Base-by-base conservation (phyloP, 345 rosid species). In the Chamaenerion angustifolium region DNA sequence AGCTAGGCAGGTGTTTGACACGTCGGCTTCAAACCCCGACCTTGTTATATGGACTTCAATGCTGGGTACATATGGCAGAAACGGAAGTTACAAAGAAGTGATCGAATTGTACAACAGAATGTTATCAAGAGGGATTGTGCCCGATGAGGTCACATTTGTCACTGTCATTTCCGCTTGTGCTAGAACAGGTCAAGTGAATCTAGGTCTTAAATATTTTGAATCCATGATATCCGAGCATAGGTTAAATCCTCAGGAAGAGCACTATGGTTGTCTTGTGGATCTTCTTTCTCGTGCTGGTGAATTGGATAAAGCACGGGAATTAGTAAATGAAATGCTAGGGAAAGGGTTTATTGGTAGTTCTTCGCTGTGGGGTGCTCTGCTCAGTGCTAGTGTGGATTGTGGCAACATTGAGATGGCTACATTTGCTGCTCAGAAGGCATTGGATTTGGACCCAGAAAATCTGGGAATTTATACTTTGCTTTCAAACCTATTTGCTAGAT, bases 1-100 rank as follows among this genome's bases (percentile, higher is more conserved):
- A 60, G 82, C 78, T 46, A 57, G 56, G 48, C 66, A 52, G 42
- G 76, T 76, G 4, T 80, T 76, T 45, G 54, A 54, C 19, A 52
- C 68, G 44, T 58, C 62, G 2, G 81, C 75, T 23, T 48, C 45
- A 56, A 57, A 35, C 16, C 60, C 57, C 50, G 81, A 80, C 57
- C 56, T 76, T 63, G 80, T 80, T 52, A 52, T 71, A 19, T 80
- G 86, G 86, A 76, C 78, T 52, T 80, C 82, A 37, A 71, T 80
- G 74, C 62, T 76, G 35, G 70, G 76, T 43, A 78, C 57, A 10
- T 74, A 55, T 48, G 75, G 77, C 52, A 64, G 67, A 60, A 70
- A 64, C 56, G 81, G 87, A 27, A 45, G 60, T 27, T 69, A 57
- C 16, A 40, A 52, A 17, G 69, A 76, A 31, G 77, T 69, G 65